phyloP scores from a whole-genome alignment of 2,329 filamentous ascomycete genomes.

The Beauveria australis region DNA sequence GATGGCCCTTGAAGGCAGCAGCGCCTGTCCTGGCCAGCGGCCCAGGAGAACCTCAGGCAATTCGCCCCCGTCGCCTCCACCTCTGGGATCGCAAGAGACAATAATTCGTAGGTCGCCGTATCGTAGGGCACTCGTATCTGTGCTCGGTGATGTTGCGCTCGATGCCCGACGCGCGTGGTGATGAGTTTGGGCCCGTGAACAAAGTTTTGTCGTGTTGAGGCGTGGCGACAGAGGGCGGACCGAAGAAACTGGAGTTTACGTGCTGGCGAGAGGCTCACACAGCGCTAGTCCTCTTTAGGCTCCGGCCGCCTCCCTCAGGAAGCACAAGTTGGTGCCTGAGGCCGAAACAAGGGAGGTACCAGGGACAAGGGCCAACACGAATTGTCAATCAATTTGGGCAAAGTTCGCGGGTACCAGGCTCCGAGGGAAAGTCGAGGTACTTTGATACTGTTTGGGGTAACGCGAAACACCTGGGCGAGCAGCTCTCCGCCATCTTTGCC shows the following conservation, averaged over 20 bases:
- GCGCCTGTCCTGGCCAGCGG: constrained; percentile 37
- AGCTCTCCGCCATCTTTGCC: neutral
- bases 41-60: constrained; percentile 39
- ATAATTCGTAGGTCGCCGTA: constrained; percentile 28
- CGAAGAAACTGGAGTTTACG: constrained; percentile 37
- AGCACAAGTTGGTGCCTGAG: constrained; percentile 20
- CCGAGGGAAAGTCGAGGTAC: neutral
- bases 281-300: constrained; percentile 26
- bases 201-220: constrained; percentile 38
- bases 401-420: neutral
- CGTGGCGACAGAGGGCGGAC: constrained; percentile 29
- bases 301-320: constrained; percentile 14
- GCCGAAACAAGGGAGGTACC: constrained; percentile 12
- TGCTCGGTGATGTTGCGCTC: constrained; percentile 27
- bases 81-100: constrained; percentile 29
- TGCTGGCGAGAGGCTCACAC: constrained; percentile 24
- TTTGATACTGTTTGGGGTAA: constrained; percentile 1
- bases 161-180: constrained; percentile 46
- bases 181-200: constrained; percentile 30
- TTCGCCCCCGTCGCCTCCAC: constrained; percentile 38
- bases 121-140: constrained; percentile 22
- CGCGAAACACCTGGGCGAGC: neutral
- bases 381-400: neutral
- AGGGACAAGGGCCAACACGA: neutral
- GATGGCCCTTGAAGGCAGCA: constrained; percentile 33